phyloP scores from a whole-genome alignment of 225 moss, liverwort and hornwort genomes.

The Anthoceros angustus region DNA sequence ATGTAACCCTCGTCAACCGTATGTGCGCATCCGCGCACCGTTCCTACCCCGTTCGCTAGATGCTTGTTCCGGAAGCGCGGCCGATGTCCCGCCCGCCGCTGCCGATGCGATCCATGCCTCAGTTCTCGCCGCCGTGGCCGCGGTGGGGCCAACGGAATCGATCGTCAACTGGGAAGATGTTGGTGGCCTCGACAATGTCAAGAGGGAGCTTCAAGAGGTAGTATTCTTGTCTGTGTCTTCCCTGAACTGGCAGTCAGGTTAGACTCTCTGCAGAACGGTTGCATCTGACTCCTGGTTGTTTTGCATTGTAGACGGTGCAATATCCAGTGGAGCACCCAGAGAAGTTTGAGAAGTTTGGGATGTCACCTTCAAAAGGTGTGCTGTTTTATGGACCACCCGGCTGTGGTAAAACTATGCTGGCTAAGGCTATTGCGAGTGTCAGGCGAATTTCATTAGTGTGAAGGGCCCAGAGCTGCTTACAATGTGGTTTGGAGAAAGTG shows the following conservation, averaged over 20 bases:
- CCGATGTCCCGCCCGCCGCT: no score
- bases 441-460: slow-evolving; percentile 91
- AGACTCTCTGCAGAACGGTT: background rate
- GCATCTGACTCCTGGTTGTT: background rate
- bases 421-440: slow-evolving; percentile 91
- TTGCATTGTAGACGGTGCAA: slow-evolving; percentile 57
- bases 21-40: no score
- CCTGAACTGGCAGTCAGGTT: background rate
- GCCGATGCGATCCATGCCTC: no score
- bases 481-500: slow-evolving; percentile 99
- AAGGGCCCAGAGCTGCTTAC: slow-evolving; percentile 91
- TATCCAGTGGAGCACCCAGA: slow-evolving; percentile 98
- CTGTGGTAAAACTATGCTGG: slow-evolving; percentile 83
- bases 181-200: slow-evolving; percentile 81
- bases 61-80: no score
- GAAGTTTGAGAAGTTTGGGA: slow-evolving; percentile 98
- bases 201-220: slow-evolving; percentile 98
- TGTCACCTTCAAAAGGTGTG: slow-evolving; percentile 97
- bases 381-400: slow-evolving; percentile 94
- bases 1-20: no score
- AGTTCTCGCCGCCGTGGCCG: no score
- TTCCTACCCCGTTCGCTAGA: no score
- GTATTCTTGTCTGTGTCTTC: background rate
- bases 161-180: slow-evolving; percentile 84
- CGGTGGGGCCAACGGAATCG: no score